A percentile compares a stretch with the other conserved stretches of the same genome.
These are phyloP conservation scores for Spinellus fusiger DNA, from an alignment of 192 early-diverging fungal species.

Conservation along the genomic window DNA sequence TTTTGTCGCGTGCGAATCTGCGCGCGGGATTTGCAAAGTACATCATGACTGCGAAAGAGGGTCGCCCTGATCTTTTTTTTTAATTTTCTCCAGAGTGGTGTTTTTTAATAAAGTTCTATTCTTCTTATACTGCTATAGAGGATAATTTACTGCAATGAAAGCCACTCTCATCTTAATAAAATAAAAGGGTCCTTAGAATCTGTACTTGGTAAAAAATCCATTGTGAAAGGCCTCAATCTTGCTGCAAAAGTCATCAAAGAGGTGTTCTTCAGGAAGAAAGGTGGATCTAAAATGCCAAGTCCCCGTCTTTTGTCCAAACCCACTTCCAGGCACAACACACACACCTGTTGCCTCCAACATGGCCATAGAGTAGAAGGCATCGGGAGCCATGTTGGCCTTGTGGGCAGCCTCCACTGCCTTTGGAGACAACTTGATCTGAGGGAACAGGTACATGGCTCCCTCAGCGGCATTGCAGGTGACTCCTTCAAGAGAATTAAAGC, in stretches of 20 bases:
- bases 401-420: constrained; percentile 76
- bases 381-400: constrained; percentile 66
- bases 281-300: constrained; percentile 97
- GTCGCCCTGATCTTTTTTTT: background rate
- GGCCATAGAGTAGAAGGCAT: constrained; percentile 86
- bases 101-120: too few relatives aligned
- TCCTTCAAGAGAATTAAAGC: constrained; percentile 79
- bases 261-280: constrained; percentile 89
- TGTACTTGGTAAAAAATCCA: constrained; percentile 73
- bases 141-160: background rate
- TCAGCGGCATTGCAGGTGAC: constrained; percentile 82
- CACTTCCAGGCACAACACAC: constrained; percentile 91
- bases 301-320: constrained; percentile 84
- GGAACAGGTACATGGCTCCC: constrained; percentile 98
- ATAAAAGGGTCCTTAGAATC: constrained; percentile 24
- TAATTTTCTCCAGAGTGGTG: too few relatives aligned
- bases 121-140: too few relatives aligned
- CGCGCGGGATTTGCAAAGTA: background rate
- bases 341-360: constrained; percentile 94
- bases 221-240: constrained; percentile 75
- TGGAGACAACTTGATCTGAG: constrained; percentile 65
- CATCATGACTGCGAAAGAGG: background rate
- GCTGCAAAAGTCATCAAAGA: constrained; percentile 86
- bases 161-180: background rate
- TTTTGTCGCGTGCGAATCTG: background rate